These are phyloP conservation scores for Malbranchea zuffiana DNA, from an alignment of 2,329 filamentous ascomycete genomes.

Conservation along the genomic window DNA sequence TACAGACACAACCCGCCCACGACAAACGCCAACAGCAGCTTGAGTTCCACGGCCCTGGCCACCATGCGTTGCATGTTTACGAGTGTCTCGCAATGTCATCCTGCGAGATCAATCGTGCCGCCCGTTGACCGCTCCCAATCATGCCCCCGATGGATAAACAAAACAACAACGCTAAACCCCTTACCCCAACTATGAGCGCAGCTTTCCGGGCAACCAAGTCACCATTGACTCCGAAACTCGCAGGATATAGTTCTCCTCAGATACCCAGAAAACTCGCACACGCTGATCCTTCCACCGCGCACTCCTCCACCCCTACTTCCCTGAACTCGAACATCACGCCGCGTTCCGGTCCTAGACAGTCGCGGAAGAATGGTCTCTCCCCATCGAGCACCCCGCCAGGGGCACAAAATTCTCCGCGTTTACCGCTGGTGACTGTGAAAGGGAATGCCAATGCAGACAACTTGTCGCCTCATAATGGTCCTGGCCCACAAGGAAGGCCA, in stretches of 20 bases:
- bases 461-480: slow-evolving; percentile 17
- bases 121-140: slow-evolving; percentile 18
- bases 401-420: slow-evolving; percentile 21
- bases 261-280: slow-evolving; percentile 26
- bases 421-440: no score
- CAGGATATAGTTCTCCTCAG: slow-evolving; percentile 24
- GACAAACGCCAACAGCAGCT: no score
- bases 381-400: slow-evolving; percentile 42
- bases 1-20: no score
- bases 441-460: no score
- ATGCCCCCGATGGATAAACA: no score
- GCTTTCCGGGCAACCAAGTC: slow-evolving; percentile 45
- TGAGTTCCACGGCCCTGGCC: slow-evolving; percentile 25
- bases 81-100: slow-evolving; percentile 35
- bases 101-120: slow-evolving; percentile 31
- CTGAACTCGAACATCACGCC: slow-evolving; percentile 64
- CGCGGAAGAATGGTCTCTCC: slow-evolving; percentile 56
- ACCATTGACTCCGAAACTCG: slow-evolving; percentile 51
- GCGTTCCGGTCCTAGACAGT: slow-evolving; percentile 62
- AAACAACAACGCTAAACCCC: slow-evolving; percentile 43
- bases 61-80: slow-evolving; percentile 26
- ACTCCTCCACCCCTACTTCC: slow-evolving; percentile 38
- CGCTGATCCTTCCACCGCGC: slow-evolving; percentile 25
- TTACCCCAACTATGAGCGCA: slow-evolving; percentile 59
- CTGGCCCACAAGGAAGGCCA: slow-evolving; percentile 22